Evolutionary conservation across 176 grass and related monocot species (phyloP).

Genomic region (Olyra latifolia): DNA sequence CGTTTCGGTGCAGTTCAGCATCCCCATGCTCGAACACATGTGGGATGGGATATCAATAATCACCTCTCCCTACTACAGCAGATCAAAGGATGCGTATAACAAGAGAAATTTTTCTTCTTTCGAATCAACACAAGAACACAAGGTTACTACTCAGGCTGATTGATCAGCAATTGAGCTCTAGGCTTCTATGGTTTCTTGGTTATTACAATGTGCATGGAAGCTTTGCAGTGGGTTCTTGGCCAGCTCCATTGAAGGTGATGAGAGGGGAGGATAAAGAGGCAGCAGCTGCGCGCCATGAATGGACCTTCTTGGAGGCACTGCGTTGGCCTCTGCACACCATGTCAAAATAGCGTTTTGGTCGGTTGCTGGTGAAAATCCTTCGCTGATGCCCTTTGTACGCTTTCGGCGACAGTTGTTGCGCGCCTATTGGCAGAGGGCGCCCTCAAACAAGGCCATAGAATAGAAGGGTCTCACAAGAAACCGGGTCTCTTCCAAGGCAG

Average conservation of each 20-base stretch:
- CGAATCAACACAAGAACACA: background rate
- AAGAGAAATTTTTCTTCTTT: background rate
- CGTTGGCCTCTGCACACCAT: slow-evolving; percentile 27
- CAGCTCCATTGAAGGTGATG: slow-evolving; percentile 5
- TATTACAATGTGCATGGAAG: background rate
- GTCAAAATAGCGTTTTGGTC: slow-evolving; percentile 43
- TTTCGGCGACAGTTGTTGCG: slow-evolving; percentile 20
- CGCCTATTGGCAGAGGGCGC: slow-evolving; percentile 26
- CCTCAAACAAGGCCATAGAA: slow-evolving; percentile 14
- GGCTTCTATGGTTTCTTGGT: background rate
- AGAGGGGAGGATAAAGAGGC: slow-evolving; percentile 4
- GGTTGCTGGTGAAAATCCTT: slow-evolving; percentile 8
- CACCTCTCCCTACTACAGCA: background rate
- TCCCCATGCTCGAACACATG: slow-evolving; percentile 48
- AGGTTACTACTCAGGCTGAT: background rate
- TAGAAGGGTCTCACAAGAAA: slow-evolving; percentile 38
- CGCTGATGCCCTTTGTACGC: slow-evolving; percentile 17
- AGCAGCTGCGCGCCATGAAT: slow-evolving; percentile 23
- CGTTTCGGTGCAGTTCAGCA: slow-evolving; percentile 28
- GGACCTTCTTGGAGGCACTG: slow-evolving; percentile 43
- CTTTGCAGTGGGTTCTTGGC: background rate
- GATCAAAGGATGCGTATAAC: slow-evolving; percentile 4
- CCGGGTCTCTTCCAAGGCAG: slow-evolving; percentile 29
- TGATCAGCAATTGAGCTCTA: background rate
- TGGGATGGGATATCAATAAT: background rate